phyloP scores from a whole-genome alignment of 202 grass and related monocot genomes.

The Bolboschoenoplectus hybrid region DNA sequence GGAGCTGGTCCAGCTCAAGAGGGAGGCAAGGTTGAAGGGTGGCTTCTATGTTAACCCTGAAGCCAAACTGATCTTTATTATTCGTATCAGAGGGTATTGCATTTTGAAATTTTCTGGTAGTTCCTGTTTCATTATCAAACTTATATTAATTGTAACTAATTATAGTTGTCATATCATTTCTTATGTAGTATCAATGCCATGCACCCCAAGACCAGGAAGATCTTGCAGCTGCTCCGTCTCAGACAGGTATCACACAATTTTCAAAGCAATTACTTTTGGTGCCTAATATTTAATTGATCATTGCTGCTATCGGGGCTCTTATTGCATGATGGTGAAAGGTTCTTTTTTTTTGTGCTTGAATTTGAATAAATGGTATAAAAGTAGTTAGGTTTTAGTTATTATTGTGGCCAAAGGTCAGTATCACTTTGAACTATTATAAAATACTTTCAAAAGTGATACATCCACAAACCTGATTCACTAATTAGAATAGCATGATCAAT shows the following conservation, averaged over 20 bases:
- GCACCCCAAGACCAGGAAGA: constrained; percentile 88
- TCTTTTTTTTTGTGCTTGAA: background rate
- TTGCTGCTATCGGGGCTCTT: background rate
- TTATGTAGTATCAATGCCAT: constrained; percentile 82
- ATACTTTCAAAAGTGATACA: background rate
- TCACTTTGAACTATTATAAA: background rate
- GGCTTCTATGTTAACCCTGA: constrained; percentile 90
- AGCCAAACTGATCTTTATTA: constrained; percentile 69
- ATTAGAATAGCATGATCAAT: background rate
- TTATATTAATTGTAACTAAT: background rate
- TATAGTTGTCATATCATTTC: background rate
- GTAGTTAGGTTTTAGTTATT: background rate
- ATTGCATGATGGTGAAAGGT: background rate
- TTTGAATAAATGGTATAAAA: background rate
- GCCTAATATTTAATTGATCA: background rate
- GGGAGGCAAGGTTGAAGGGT: constrained; percentile 82
- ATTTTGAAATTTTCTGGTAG: background rate
- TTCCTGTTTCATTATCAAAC: background rate
- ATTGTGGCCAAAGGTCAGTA: background rate
- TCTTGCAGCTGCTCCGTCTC: constrained; percentile 81
- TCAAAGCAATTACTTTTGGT: background rate
- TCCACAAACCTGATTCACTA: background rate
- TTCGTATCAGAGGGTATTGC: constrained; percentile 73
- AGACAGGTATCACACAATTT: constrained; percentile 61
- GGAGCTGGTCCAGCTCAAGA: constrained; percentile 79